phyloP scores from a whole-genome alignment of 441 rosid genomes.

The Raphanus hybrid region DNA sequence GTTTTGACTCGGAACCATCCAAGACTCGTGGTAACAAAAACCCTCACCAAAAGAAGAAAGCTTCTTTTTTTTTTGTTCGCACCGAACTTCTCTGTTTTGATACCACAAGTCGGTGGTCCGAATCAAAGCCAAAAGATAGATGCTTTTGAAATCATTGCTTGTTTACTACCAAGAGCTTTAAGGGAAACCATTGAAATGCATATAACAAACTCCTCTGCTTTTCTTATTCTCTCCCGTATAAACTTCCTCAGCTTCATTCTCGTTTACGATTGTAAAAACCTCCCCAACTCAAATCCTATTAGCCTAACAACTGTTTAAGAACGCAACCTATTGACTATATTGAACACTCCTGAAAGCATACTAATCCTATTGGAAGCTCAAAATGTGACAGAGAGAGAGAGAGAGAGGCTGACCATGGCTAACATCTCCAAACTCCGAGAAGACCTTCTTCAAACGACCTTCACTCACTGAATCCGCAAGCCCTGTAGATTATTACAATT shows the following conservation, averaged over 20 bases:
- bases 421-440: conserved; percentile 59
- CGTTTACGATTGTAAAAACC: neutral
- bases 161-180: conserved; percentile 8
- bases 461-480: conserved; percentile 55
- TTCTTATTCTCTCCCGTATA: too few relatives aligned
- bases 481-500: conserved; percentile 37
- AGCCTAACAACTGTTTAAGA: neutral
- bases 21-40: neutral
- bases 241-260: too few relatives aligned
- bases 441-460: conserved; percentile 55
- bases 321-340: neutral
- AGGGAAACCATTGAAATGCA: too few relatives aligned
- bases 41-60: neutral
- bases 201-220: too few relatives aligned
- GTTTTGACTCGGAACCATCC: neutral
- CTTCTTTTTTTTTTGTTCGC: neutral
- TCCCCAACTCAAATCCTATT: neutral
- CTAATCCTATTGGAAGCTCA: conserved; percentile 1
- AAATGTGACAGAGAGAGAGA: neutral
- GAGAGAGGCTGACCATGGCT: conserved; percentile 45
- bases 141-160: neutral
- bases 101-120: neutral
- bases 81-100: neutral
- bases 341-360: neutral
- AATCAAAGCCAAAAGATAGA: neutral